Base-by-base conservation (phyloP, 1,284 basidiomycete genomes). In the Puccinia coronata region DNA sequence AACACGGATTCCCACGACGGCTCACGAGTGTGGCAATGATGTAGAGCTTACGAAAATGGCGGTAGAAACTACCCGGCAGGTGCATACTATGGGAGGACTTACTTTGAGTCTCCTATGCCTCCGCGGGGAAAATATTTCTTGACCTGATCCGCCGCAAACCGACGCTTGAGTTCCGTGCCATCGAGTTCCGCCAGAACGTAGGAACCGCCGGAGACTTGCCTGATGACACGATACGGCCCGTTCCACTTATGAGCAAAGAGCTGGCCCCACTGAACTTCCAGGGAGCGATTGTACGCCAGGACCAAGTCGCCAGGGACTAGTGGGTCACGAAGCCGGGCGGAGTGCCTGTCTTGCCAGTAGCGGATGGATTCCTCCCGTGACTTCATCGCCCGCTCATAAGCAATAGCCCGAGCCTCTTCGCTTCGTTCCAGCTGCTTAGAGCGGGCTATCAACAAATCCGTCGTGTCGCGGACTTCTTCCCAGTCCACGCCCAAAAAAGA, bases 231-330 rank as follows among this genome's bases (percentile, higher is more conserved):
- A 34, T 77, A 77, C 51, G 59, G 75, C 1, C 61, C 28, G 14
- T 77, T 77, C 75, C 61, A 77, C 0, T 43, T 18, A 16, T 77
- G 51, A 12, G 57, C 11, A 53, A 77, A 77, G 1, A 77, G 28
- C 47, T 65, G 49, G 5, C 75, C 61, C 75, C 75, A 53, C 53
- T 77, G 59, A 28, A 34, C 16, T 53, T 77, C 61, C 5, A 77
- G 49, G 51, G 23, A 20, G 14, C 47, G n/a, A n/a, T 65, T 77
- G 20, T 77, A 65, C 25, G 53, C n/a, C 20, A 77, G 28, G 0
- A 77, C 75, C 61, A 77, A 34, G 23, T 67, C 61, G 8, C 75
- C 75, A 14, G 28, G 39, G 2, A 0, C 14, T 5, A 78, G 14
- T 0, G 63, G 47, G 16, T 69, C 39, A n/a, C 57, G 18, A 4